phyloP scores from a whole-genome alignment of 129 eudicot species.

The Lactuca sativa region DNA sequence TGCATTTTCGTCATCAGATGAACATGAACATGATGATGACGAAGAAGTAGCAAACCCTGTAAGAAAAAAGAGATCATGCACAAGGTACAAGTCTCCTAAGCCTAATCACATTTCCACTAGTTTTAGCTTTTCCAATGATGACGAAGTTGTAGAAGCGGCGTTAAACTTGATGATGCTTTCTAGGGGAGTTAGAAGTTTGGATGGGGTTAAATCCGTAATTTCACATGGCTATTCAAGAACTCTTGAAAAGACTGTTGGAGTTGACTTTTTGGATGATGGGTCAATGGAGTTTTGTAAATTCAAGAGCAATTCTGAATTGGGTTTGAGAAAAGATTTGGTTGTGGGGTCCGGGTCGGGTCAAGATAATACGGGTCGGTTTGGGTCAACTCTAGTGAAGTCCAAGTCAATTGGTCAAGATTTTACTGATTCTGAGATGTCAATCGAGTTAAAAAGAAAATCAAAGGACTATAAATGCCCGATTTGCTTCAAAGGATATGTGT shows the following conservation, averaged over 20 bases:
- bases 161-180: constrained; percentile 71
- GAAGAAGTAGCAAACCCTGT: constrained; percentile 38
- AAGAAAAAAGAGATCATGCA: constrained; percentile 58
- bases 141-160: constrained; percentile 57
- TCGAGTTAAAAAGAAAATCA: constrained; percentile 28
- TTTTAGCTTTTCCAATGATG: constrained; percentile 27
- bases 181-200: constrained; percentile 47
- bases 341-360: constrained; percentile 25
- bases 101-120: constrained; percentile 16
- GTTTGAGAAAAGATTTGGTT: constrained; percentile 20
- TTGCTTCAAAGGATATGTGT: constrained; percentile 56
- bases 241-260: constrained; percentile 24
- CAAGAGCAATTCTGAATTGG: constrained; percentile 28
- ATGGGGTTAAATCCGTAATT: constrained; percentile 29
- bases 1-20: constrained; percentile 26
- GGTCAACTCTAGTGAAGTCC: constrained; percentile 16
- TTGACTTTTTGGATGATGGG: constrained; percentile 41
- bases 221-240: constrained; percentile 21
- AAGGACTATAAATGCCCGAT: constrained; percentile 43
- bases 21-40: constrained; percentile 25
- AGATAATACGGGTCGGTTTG: constrained; percentile 6
- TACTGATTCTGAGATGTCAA: constrained; percentile 30
- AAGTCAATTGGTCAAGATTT: constrained; percentile 30
- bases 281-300: constrained; percentile 18
- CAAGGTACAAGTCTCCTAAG: constrained; percentile 53